Evolutionary conservation across 2,329 filamentous ascomycete species (phyloP).

Genomic region (Fusarium hainanense): DNA sequence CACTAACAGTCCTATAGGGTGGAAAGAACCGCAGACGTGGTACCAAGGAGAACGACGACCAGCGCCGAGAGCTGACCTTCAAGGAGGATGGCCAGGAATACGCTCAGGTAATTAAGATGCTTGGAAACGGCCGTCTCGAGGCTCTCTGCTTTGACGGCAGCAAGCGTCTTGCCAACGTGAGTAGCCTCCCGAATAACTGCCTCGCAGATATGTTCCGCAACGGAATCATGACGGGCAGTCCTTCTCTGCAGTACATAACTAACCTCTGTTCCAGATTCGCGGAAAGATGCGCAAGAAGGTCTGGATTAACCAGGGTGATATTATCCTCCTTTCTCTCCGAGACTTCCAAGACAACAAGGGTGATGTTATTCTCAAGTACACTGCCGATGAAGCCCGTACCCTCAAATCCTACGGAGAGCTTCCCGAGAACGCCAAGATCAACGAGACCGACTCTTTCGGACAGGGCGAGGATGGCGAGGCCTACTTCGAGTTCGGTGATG

Average conservation of each 20-base stretch:
- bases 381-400: constrained; percentile 91
- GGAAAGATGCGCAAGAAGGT: constrained; percentile 99
- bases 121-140: constrained; percentile 93
- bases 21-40: constrained; percentile 98
- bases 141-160: constrained; percentile 92
- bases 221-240: neutral
- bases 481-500: constrained; percentile 99
- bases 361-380: constrained; percentile 97
- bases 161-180: constrained; percentile 57
- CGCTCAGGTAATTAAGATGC: constrained; percentile 79
- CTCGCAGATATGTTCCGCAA: constrained; percentile 2
- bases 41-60: constrained; percentile 99
- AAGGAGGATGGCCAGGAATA: constrained; percentile 93
- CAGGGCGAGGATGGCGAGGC: constrained; percentile 94
- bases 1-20: constrained; percentile 68
- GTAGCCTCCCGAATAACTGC: constrained; percentile 31
- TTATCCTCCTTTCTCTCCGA: constrained; percentile 86
- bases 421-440: constrained; percentile 98
- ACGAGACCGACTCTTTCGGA: constrained; percentile 96
- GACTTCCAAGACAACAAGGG: constrained; percentile 97
- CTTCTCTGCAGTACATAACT: constrained; percentile 56
- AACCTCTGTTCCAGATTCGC: constrained; percentile 69
- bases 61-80: constrained; percentile 98
- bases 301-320: constrained; percentile 99
- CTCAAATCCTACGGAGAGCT: constrained; percentile 98